Percentiles rank a stretch among this genome's conserved stretches.
These are phyloP conservation scores for Clitopilus passeckerianus DNA, from an alignment of 768 basidiomycete species.

Conservation along the genomic window DNA sequence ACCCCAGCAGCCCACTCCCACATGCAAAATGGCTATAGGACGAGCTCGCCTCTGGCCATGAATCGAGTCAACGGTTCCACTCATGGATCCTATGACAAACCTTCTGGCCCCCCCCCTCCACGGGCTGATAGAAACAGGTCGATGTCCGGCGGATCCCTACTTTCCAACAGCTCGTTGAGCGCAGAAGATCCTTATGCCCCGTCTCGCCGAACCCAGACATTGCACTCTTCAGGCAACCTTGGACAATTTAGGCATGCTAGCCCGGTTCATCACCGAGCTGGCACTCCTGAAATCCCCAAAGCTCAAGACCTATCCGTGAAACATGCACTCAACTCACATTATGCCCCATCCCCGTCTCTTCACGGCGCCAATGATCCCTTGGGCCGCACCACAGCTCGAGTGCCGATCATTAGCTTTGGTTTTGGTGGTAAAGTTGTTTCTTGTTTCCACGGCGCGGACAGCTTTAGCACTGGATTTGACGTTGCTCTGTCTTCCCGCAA, in stretches of 20 bases:
- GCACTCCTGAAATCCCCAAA: constrained; percentile 7
- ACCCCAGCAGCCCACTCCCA: background rate
- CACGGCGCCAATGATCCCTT: constrained; percentile 81
- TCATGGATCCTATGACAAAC: background rate
- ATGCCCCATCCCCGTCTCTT: constrained; percentile 83
- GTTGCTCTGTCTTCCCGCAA: constrained; percentile 69
- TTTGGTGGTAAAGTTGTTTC: constrained; percentile 90
- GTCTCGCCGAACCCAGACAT: constrained; percentile 14
- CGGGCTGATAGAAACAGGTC: constrained; percentile 29
- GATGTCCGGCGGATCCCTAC: constrained; percentile 38
- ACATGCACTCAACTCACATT: constrained; percentile 44
- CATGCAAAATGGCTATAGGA: background rate
- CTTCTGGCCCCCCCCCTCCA: background rate
- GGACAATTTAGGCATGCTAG: constrained; percentile 9
- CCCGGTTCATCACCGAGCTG: constrained; percentile 7
- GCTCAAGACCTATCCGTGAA: constrained; percentile 31
- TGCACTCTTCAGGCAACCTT: constrained; percentile 2
- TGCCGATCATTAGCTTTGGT: constrained; percentile 85
- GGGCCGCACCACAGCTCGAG: constrained; percentile 63
- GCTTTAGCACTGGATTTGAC: constrained; percentile 70
- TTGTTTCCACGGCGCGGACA: constrained; percentile 75
- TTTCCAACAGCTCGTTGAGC: constrained; percentile 25
- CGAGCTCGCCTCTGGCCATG: background rate
- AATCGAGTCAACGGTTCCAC: background rate
- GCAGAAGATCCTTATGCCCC: constrained; percentile 33